Evolutionary conservation across 257 asterid species (phyloP).

Genomic region (Solanum gracilifrons): DNA sequence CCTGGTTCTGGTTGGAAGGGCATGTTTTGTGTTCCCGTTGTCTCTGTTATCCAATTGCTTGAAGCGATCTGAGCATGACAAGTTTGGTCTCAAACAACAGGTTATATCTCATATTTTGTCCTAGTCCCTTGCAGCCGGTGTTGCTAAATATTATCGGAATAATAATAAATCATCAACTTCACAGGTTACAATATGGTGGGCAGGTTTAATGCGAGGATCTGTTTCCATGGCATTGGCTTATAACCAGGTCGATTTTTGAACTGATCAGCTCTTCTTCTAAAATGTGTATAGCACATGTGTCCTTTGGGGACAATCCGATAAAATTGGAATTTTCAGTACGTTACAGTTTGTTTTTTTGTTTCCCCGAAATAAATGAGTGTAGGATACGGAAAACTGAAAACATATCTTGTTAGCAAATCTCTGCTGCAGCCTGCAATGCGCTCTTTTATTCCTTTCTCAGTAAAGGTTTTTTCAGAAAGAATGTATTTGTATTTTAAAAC

Average conservation of each 20-base stretch:
- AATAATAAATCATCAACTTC: not conserved
- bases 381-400: not conserved
- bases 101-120: constrained; percentile 7
- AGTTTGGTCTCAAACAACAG: constrained; percentile 46
- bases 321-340: not conserved
- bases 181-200: constrained; percentile 71
- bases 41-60: constrained; percentile 37
- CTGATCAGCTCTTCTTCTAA: not conserved
- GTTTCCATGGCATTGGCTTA: constrained; percentile 80
- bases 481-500: not conserved
- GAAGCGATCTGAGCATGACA: constrained; percentile 18
- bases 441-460: not conserved
- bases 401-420: not conserved
- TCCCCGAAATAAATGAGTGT: not conserved
- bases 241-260: constrained; percentile 44
- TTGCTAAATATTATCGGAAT: not conserved
- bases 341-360: not conserved
- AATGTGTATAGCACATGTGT: not conserved
- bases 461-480: not conserved
- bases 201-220: constrained; percentile 86
- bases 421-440: not conserved
- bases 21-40: constrained; percentile 51
- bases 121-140: not conserved
- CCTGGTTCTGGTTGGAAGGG: constrained; percentile 64
- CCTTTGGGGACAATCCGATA: not conserved